A percentile compares a stretch with the other conserved stretches of the same genome.
phyloP scores from a whole-genome alignment of 2,329 filamentous ascomycete genomes.

The Alternaria rosae region DNA sequence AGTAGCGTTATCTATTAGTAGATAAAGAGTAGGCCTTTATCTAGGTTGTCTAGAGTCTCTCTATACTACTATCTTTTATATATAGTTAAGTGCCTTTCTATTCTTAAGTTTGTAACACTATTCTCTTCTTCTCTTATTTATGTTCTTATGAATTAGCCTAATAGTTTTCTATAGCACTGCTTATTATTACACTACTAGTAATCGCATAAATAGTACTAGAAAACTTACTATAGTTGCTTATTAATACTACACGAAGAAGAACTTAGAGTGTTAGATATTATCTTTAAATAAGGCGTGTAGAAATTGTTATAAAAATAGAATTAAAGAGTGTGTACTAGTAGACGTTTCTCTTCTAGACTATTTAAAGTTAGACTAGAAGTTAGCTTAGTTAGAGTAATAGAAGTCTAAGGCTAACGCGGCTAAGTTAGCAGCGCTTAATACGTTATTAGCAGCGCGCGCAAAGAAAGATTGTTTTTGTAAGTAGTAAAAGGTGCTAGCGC shows the following conservation, averaged over 20 bases:
- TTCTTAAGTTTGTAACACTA: slow-evolving; percentile 1
- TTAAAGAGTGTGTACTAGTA: background rate
- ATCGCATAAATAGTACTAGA: background rate
- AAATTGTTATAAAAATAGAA: background rate
- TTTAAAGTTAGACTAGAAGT: background rate
- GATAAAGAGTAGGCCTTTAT: no score
- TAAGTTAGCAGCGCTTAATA: background rate
- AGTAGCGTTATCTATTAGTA: no score
- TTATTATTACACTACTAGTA: background rate
- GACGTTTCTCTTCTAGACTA: background rate
- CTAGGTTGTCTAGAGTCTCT: no score
- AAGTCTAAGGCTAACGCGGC: background rate
- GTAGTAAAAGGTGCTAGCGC: background rate
- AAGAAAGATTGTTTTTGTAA: background rate
- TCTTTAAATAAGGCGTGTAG: background rate
- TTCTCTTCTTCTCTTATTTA: background rate
- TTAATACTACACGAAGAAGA: background rate
- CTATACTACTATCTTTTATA: no score
- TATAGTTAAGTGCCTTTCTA: no score
- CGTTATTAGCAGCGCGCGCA: background rate
- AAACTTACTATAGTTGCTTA: background rate
- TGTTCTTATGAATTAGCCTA: background rate
- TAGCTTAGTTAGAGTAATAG: background rate
- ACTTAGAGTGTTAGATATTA: background rate
- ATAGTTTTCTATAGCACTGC: background rate